Percentiles rank a stretch among this genome's conserved stretches.
Conservation (phyloP, 345 rosid genomes). For the Pistacia vera region DNA sequence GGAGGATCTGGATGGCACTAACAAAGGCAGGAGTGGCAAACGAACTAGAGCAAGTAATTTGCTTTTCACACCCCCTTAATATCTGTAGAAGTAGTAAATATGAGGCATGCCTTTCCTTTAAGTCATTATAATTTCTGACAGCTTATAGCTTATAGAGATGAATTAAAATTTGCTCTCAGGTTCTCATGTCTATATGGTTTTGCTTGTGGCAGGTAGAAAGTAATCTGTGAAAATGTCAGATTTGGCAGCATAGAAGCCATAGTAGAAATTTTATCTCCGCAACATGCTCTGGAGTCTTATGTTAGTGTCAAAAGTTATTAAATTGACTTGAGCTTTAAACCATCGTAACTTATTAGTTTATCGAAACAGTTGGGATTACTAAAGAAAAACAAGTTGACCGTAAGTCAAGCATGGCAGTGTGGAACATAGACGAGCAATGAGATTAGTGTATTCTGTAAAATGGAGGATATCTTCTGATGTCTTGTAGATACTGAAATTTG, state of each 20-base stretch:
- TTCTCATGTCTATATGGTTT: background rate
- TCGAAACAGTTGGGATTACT: no score
- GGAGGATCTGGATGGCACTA: background rate
- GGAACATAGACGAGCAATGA: background rate
- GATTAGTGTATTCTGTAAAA: no score
- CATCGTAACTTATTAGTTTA: background rate
- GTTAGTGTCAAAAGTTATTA: background rate
- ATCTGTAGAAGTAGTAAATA: background rate
- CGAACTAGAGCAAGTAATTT: background rate
- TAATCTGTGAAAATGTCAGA: background rate
- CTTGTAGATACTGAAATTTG: background rate
- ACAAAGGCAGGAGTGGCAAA: background rate
- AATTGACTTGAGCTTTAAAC: background rate
- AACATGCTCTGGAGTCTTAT: background rate
- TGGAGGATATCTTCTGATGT: background rate
- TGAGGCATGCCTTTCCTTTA: background rate
- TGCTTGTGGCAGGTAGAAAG: constrained; percentile 11
- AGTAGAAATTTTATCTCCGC: background rate
- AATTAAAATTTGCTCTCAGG: background rate
- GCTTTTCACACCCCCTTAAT: background rate
- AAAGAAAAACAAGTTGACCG: background rate
- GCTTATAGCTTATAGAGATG: background rate
- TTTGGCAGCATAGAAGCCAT: background rate
- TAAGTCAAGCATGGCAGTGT: background rate
- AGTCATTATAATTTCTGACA: background rate